Evolutionary conservation across 768 basidiomycete species (phyloP).

Genomic region (Boletales sp.): DNA sequence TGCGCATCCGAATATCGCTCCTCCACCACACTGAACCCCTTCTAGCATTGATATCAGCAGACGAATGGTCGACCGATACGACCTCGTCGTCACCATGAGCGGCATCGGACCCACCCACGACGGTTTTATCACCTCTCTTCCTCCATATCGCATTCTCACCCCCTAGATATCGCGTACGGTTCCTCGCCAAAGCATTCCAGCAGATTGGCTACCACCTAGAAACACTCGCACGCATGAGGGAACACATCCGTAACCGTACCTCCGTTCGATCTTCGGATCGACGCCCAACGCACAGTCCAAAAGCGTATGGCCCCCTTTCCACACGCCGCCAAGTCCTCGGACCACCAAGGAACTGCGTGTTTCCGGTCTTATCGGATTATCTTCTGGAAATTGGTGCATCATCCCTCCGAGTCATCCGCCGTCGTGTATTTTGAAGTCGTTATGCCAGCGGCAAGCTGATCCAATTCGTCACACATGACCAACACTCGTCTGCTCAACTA

Average conservation of each 20-base stretch:
- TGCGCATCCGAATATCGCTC: constrained; percentile 35
- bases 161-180: constrained; percentile 80
- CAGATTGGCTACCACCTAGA: constrained; percentile 71
- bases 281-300: constrained; percentile 73
- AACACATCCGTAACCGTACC: constrained; percentile 51
- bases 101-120: constrained; percentile 93
- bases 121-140: constrained; percentile 43
- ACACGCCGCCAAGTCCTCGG: constrained; percentile 73
- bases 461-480: constrained; percentile 98
- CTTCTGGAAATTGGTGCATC: constrained; percentile 87
- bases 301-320: constrained; percentile 92
- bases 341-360: constrained; percentile 99
- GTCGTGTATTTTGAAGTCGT: constrained; percentile 99
- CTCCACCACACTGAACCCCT: neutral
- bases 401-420: constrained; percentile 76
- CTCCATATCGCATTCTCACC: neutral
- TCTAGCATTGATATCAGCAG: constrained; percentile 78
- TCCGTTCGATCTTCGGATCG: constrained; percentile 58
- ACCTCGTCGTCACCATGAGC: constrained; percentile 87
- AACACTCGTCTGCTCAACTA: constrained; percentile 94
- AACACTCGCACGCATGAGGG: constrained; percentile 70
- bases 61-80: constrained; percentile 79
- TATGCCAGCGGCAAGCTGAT: constrained; percentile 96
- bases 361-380: constrained; percentile 96
- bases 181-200: constrained; percentile 86